Conservation (phyloP, 1,139 yeast species). For the Debaryomyces singareniensis region DNA sequence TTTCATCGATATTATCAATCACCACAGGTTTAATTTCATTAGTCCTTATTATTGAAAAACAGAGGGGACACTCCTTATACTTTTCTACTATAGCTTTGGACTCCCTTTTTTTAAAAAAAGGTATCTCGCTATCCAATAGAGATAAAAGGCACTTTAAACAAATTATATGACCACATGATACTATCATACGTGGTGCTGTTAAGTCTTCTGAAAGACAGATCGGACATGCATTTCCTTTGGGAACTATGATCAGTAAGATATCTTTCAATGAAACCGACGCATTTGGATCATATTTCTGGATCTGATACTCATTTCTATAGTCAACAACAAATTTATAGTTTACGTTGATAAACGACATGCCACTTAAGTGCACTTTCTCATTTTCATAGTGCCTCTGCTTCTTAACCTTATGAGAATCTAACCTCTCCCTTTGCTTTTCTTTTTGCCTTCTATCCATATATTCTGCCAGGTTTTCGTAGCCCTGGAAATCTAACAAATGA, state of each 20-base stretch:
- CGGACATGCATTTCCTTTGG: constrained; percentile 79
- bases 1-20: constrained; percentile 46
- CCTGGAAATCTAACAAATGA: constrained; percentile 57
- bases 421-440: constrained; percentile 9
- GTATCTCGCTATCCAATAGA: constrained; percentile 55
- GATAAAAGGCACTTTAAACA: constrained; percentile 79
- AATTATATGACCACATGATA: constrained; percentile 84
- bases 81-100: constrained; percentile 39
- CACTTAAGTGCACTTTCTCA: constrained; percentile 42
- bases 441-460: constrained; percentile 17
- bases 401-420: constrained; percentile 9
- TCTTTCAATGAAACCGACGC: constrained; percentile 55
- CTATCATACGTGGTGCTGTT: constrained; percentile 88
- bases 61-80: constrained; percentile 78
- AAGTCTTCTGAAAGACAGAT: constrained; percentile 82
- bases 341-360: constrained; percentile 75
- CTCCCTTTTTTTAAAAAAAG: constrained; percentile 30
- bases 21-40: constrained; percentile 66
- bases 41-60: constrained; percentile 60
- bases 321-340: constrained; percentile 81
- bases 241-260: constrained; percentile 66
- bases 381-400: constrained; percentile 4
- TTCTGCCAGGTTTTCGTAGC: constrained; percentile 46
- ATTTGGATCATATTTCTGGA: constrained; percentile 69
- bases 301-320: constrained; percentile 45